phyloP scores from a whole-genome alignment of 2,329 filamentous ascomycete species.

The Phoma sp. region DNA sequence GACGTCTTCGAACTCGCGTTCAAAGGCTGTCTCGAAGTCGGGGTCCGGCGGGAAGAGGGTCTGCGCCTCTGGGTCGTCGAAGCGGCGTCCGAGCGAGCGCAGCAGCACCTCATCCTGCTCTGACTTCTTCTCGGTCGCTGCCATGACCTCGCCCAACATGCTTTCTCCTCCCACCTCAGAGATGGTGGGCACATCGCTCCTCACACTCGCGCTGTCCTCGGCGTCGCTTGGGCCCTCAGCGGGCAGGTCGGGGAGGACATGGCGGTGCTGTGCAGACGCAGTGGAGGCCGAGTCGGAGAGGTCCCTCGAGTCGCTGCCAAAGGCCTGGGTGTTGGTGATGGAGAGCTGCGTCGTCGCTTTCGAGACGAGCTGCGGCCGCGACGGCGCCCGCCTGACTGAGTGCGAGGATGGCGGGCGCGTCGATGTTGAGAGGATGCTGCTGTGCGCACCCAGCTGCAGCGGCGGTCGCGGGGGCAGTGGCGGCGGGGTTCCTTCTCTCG shows the following conservation, averaged over 20 bases:
- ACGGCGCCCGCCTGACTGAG: slow-evolving; percentile 46
- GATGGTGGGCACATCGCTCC: slow-evolving; percentile 69
- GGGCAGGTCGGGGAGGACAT: slow-evolving; percentile 47
- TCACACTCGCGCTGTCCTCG: slow-evolving; percentile 70
- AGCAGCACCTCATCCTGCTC: slow-evolving; percentile 69
- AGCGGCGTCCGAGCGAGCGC: slow-evolving; percentile 68
- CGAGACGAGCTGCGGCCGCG: slow-evolving; percentile 56
- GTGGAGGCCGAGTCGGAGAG: slow-evolving; percentile 30
- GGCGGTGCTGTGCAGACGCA: slow-evolving; percentile 46
- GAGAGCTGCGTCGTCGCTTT: slow-evolving; percentile 86
- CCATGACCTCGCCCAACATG: slow-evolving; percentile 74
- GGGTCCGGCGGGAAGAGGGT: slow-evolving; percentile 54
- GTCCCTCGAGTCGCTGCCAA: slow-evolving; percentile 60
- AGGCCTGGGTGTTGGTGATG: slow-evolving; percentile 76
- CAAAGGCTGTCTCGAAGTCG: slow-evolving; percentile 67
- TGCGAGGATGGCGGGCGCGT: slow-evolving; percentile 49
- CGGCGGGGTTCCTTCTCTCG: slow-evolving; percentile 57
- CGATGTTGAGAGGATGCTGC: slow-evolving; percentile 33
- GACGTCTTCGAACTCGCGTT: slow-evolving; percentile 78
- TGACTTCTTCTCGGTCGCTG: slow-evolving; percentile 63
- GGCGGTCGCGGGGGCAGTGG: slow-evolving; percentile 64
- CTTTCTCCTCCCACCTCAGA: slow-evolving; percentile 73
- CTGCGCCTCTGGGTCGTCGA: slow-evolving; percentile 61
- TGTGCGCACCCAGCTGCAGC: slow-evolving; percentile 39
- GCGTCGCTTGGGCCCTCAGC: slow-evolving; percentile 59